Evolutionary conservation across 2,329 filamentous ascomycete genomes (phyloP), one percentile per base, ranked within the genome.

Genomic region (Cladosporium sp.): DNA sequence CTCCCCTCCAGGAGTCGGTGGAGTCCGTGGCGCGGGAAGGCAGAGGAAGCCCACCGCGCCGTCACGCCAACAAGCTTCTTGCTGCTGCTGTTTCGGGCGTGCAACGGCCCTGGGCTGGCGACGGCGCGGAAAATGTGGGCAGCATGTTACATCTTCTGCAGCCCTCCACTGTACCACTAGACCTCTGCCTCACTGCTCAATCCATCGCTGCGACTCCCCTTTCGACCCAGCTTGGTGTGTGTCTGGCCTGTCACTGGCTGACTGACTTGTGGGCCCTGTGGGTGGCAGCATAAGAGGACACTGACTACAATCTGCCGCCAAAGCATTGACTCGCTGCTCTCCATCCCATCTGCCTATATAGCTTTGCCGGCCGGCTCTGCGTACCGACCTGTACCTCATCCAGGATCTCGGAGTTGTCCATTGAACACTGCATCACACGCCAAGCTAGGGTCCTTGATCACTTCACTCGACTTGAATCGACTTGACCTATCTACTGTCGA

Each of bases 231-330:
- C 64, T 68, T 70, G 70, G 71, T 74, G 72, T 72, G 69, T 72
- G 69, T 70, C 74, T 65, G 68, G 69, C 65, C 75, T 74, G 72
- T 75, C 72, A 73, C 72, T 72, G 71, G 69, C 73, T 72, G 70
- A 66, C 66, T 67, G 49, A 62, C n/a, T 33, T 62, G 60, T 49
- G 60, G 60, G 46, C 63, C 58, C 66, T 66, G 69, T 72, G 64
- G 58, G 65, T 66, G 69, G 68, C 69, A 66, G 68, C 71, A 72
- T 72, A 70, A 70, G 69, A 46, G 40, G 14, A 46, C 68, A 40
- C 62, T 61, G 53, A 37, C 55, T 61, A 40, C 44, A 58, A 44
- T 62, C 55, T 33, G 52, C 52, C 29, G 52, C 52, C 52, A 55
- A 29, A 50, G 59, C 59, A 37, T 52, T 52, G 59, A 62, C 44